Conservation (phyloP, 805 yeast species). For the Yarrowia osloensis region DNA sequence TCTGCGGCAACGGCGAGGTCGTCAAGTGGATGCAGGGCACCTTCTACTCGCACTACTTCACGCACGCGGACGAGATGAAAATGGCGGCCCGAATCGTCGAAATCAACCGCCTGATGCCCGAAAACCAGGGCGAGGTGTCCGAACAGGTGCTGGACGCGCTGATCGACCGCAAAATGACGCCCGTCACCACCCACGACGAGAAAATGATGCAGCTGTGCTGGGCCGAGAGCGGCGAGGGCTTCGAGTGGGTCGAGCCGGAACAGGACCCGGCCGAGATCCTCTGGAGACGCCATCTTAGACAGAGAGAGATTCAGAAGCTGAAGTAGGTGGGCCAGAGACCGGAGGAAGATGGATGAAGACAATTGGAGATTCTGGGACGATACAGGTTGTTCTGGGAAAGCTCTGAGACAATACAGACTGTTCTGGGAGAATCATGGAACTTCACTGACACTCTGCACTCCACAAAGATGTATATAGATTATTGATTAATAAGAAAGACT, state of each 20-base stretch:
- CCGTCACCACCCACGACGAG: conserved; percentile 61
- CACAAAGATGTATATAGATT: conserved; percentile 20
- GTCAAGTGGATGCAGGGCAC: conserved; percentile 68
- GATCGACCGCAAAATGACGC: conserved; percentile 42
- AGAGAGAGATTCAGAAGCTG: conserved; percentile 23
- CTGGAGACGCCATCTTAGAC: conserved; percentile 42
- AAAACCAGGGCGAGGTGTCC: conserved; percentile 47
- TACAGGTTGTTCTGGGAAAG: too few species aligned
- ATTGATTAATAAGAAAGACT: background rate
- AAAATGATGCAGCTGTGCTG: conserved; percentile 76
- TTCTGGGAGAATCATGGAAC: too few species aligned
- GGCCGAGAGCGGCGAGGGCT: conserved; percentile 84
- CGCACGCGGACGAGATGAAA: conserved; percentile 66
- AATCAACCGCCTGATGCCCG: conserved; percentile 55
- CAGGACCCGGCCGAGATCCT: conserved; percentile 75
- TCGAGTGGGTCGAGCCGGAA: conserved; percentile 88
- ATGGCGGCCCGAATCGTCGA: conserved; percentile 67
- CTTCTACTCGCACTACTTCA: conserved; percentile 61
- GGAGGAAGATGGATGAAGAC: background rate
- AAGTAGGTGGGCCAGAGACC: background rate
- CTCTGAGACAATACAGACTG: too few species aligned
- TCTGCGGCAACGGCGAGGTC: conserved; percentile 55
- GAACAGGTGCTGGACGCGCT: conserved; percentile 42
- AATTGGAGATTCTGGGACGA: too few species aligned
- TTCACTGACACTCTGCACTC: too few species aligned